Conservation (phyloP, 2,329 filamentous ascomycete genomes). For the Aspergillus sp. region DNA sequence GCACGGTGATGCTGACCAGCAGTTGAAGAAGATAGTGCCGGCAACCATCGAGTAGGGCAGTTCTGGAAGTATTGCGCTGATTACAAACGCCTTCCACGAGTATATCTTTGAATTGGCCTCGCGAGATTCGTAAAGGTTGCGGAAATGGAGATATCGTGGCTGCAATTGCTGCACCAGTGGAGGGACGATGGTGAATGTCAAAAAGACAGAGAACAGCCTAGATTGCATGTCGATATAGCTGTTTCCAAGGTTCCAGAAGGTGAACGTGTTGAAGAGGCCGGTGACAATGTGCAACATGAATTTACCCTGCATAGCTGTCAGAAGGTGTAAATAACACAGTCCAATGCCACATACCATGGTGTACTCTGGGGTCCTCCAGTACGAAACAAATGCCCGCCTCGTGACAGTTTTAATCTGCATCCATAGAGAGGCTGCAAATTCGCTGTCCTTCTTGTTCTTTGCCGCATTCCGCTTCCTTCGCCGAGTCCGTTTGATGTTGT, state of each 20-base stretch:
- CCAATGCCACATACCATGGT: constrained; percentile 25
- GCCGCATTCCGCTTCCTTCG: constrained; percentile 29
- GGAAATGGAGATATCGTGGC: constrained; percentile 57
- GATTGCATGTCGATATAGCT: constrained; percentile 57
- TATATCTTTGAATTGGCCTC: constrained; percentile 75
- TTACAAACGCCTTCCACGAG: constrained; percentile 62
- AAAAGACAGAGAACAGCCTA: constrained; percentile 65
- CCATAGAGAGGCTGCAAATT: constrained; percentile 53
- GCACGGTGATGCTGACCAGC: constrained; percentile 42
- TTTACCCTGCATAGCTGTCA: constrained; percentile 41
- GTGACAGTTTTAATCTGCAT: constrained; percentile 48
- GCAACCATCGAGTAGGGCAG: constrained; percentile 60
- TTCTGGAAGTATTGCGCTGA: constrained; percentile 57
- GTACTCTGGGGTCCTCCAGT: constrained; percentile 59
- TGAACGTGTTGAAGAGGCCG: constrained; percentile 61
- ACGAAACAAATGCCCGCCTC: constrained; percentile 51
- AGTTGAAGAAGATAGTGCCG: constrained; percentile 55
- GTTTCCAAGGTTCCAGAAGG: constrained; percentile 55
- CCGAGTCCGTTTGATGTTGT: constrained; percentile 42
- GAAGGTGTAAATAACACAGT: background rate
- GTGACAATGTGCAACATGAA: constrained; percentile 54
- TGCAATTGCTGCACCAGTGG: constrained; percentile 70
- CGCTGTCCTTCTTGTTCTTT: constrained; percentile 43
- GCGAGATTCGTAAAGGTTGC: constrained; percentile 59
- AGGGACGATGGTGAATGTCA: constrained; percentile 65